Evolutionary conservation across 2,329 filamentous ascomycete genomes (phyloP).

Genomic region (Sarocladium kiliense): DNA sequence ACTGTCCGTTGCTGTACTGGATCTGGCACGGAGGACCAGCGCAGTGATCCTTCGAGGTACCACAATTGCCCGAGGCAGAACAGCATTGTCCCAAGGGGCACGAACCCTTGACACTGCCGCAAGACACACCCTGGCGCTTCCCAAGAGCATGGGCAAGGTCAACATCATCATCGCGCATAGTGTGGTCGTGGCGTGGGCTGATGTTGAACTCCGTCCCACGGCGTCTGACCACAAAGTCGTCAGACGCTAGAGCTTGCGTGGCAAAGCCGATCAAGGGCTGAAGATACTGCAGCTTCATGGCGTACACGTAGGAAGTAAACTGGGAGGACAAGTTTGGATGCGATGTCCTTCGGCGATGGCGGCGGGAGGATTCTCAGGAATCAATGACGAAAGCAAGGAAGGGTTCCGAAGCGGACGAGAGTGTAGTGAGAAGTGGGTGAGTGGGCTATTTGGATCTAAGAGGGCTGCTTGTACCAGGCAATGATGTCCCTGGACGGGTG

Average conservation of each 20-base stretch:
- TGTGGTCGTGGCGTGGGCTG: background rate
- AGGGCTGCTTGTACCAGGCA: no score
- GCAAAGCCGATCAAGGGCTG: background rate
- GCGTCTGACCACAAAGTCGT: background rate
- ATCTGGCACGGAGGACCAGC: constrained; percentile 33
- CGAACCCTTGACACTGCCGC: constrained; percentile 28
- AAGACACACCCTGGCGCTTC: constrained; percentile 15
- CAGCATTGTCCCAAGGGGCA: constrained; percentile 29
- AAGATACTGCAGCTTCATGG: constrained; percentile 6
- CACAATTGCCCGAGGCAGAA: constrained; percentile 32
- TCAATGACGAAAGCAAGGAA: background rate
- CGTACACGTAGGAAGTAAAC: background rate
- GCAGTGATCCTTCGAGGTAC: constrained; percentile 28
- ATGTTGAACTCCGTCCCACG: constrained; percentile 5
- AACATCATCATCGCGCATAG: background rate
- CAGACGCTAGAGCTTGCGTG: background rate
- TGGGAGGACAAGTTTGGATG: background rate
- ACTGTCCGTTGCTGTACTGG: constrained; percentile 30
- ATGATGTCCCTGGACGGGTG: no score
- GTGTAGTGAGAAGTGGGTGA: no score
- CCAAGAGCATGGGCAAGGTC: background rate
- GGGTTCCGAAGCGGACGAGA: no score
- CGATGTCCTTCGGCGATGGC: background rate
- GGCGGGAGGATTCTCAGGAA: background rate
- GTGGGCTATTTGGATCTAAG: no score